Evolutionary conservation across 345 rosid species (phyloP).

Genomic region (Bretschneidera sinensis): DNA sequence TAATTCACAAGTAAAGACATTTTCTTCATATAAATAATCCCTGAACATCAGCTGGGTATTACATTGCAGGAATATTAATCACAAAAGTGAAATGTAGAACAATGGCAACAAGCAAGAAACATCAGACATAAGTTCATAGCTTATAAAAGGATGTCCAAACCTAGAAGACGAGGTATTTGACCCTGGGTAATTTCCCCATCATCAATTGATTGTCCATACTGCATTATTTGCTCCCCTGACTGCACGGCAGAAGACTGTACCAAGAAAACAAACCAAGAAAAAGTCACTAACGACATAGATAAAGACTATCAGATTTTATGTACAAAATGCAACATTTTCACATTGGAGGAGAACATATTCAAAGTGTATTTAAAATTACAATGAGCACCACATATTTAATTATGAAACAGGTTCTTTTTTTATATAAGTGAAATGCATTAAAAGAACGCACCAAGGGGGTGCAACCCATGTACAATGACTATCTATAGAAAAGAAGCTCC

Average conservation of each 20-base stretch:
- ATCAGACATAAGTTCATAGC: neutral
- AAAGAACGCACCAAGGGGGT: no score
- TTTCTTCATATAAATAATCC: no score
- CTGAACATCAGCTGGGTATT: no score
- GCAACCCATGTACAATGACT: no score
- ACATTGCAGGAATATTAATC: no score
- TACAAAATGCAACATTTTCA: no score
- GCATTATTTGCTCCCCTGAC: slow-evolving; percentile 80
- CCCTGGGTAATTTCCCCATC: slow-evolving; percentile 54
- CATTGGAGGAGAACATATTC: no score
- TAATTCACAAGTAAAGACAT: no score
- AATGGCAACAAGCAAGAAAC: slow-evolving; percentile 1
- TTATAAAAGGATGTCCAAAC: slow-evolving; percentile 34
- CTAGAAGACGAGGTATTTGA: slow-evolving; percentile 82
- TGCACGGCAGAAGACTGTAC: slow-evolving; percentile 67
- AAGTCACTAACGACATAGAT: neutral
- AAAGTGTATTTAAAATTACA: neutral
- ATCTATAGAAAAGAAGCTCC: no score
- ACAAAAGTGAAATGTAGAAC: neutral
- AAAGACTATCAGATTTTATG: neutral
- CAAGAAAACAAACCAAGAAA: neutral
- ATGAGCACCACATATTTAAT: neutral
- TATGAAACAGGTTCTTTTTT: no score
- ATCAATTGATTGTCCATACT: slow-evolving; percentile 70
- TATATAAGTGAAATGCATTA: no score